These are phyloP conservation scores for Aspergillus tanneri DNA, from an alignment of 2,329 filamentous ascomycete species.

Conservation along the genomic window DNA sequence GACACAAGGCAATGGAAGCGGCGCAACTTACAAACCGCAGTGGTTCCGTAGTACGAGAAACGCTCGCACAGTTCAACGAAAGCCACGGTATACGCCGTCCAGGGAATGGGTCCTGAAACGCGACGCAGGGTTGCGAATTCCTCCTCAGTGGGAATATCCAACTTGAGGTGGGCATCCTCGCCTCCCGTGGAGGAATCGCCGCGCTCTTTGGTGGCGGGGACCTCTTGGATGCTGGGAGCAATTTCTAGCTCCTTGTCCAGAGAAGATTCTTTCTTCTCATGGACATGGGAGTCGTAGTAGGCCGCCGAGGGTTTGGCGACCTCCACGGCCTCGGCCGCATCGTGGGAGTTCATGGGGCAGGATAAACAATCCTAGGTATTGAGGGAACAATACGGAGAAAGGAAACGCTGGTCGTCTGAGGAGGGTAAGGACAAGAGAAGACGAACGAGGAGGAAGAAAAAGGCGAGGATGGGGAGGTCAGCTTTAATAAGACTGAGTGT, in stretches of 20 bases:
- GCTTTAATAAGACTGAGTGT: too few species aligned
- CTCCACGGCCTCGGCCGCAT: constrained; percentile 28
- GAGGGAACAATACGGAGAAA: not conserved
- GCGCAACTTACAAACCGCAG: constrained; percentile 58
- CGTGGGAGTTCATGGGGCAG: constrained; percentile 27
- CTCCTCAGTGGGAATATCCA: constrained; percentile 30
- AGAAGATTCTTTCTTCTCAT: constrained; percentile 16
- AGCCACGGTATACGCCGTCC: constrained; percentile 66
- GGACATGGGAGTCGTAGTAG: constrained; percentile 17
- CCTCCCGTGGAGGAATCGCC: not conserved
- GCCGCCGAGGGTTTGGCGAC: constrained; percentile 24
- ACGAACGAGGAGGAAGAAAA: constrained; percentile 2
- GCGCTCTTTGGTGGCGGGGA: not conserved
- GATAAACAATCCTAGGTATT: too few species aligned
- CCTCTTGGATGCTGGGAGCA: constrained; percentile 13
- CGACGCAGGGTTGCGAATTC: constrained; percentile 38
- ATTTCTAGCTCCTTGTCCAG: constrained; percentile 7
- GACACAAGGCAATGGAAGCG: not conserved
- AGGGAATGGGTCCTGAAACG: constrained; percentile 53
- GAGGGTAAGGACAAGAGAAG: not conserved
- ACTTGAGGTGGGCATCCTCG: not conserved
- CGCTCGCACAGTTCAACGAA: constrained; percentile 74
- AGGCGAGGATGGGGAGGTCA: not conserved
- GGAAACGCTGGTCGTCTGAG: not conserved
- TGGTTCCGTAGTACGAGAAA: constrained; percentile 74